These are phyloP conservation scores for Ogataea chonburiensis DNA, from an alignment of 805 yeast species.

Conservation along the genomic window DNA sequence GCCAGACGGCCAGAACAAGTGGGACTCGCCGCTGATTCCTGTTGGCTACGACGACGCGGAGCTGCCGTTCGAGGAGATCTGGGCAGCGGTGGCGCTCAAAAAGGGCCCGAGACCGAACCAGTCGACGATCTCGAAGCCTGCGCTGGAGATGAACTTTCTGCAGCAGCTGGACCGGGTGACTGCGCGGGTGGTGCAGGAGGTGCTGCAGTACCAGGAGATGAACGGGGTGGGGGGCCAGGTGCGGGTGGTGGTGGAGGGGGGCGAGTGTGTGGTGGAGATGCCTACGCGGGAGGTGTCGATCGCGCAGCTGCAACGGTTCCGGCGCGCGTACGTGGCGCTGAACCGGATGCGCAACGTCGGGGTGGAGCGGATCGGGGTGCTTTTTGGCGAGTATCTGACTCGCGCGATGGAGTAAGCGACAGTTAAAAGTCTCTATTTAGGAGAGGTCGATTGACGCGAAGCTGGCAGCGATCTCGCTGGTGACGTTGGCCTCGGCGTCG, in stretches of 20 bases:
- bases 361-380: constrained; percentile 58
- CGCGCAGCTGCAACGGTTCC: constrained; percentile 78
- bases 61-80: constrained; percentile 65
- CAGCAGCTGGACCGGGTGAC: constrained; percentile 77
- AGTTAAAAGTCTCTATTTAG: background rate
- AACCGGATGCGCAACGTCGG: constrained; percentile 80
- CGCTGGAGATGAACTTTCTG: constrained; percentile 70
- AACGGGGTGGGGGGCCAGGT: constrained; percentile 49
- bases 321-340: constrained; percentile 79
- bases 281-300: constrained; percentile 60
- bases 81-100: constrained; percentile 58
- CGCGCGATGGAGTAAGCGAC: constrained; percentile 48
- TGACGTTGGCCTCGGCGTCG: constrained; percentile 32
- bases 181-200: constrained; percentile 57
- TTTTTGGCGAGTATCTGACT: constrained; percentile 78
- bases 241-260: constrained; percentile 39
- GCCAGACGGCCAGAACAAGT: constrained; percentile 78
- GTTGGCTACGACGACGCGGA: constrained; percentile 55
- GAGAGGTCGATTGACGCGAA: too few species aligned
- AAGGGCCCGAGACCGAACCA: constrained; percentile 75
- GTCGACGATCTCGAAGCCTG: constrained; percentile 81
- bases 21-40: constrained; percentile 92
- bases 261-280: constrained; percentile 47
- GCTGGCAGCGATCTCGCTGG: constrained; percentile 8
- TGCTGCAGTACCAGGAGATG: constrained; percentile 61